Evolutionary conservation across 495 filamentous ascomycete genomes (phyloP).

Genomic region (Hypoxylon intermedium): DNA sequence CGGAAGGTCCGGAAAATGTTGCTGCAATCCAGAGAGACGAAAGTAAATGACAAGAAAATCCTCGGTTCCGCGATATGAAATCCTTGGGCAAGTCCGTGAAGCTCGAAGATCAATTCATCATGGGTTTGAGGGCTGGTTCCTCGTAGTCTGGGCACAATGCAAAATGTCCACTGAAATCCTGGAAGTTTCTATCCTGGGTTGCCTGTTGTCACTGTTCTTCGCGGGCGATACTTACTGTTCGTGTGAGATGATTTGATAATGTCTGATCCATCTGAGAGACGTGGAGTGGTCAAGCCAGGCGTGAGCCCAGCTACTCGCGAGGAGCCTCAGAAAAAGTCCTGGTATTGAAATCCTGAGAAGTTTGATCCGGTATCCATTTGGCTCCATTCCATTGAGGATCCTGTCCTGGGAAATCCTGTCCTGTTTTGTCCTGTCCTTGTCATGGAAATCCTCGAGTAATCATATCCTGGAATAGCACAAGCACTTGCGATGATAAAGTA

Average conservation of each 20-base stretch:
- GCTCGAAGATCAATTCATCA: conserved; percentile 31
- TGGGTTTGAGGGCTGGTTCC: conserved; percentile 15
- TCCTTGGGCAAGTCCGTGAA: conserved; percentile 20
- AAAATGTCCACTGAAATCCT: conserved; percentile 28
- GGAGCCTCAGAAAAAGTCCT: conserved; percentile 30
- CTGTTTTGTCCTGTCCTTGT: conserved; percentile 20
- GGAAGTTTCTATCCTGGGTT: conserved; percentile 21
- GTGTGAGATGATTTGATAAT: conserved; percentile 24
- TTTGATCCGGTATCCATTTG: conserved; percentile 27
- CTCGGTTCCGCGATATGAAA: conserved; percentile 19
- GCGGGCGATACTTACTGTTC: conserved; percentile 34
- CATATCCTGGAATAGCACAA: conserved; percentile 26
- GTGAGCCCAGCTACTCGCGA: conserved; percentile 1
- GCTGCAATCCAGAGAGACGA: conserved; percentile 6
- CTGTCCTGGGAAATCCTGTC: conserved; percentile 28
- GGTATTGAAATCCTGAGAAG: conserved; percentile 9
- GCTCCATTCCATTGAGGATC: conserved; percentile 35
- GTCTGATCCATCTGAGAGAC: conserved; percentile 38
- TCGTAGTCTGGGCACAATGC: conserved; percentile 22
- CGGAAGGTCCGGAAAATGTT: conserved; percentile 13
- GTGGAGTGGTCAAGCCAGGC: conserved; percentile 29
- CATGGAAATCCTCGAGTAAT: conserved; percentile 31
- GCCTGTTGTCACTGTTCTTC: conserved; percentile 38
- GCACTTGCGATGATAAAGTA: conserved; percentile 38
- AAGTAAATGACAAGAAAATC: conserved; percentile 34